phyloP scores from a whole-genome alignment of 1,284 basidiomycete species.

The Amylostereum chailletii region DNA sequence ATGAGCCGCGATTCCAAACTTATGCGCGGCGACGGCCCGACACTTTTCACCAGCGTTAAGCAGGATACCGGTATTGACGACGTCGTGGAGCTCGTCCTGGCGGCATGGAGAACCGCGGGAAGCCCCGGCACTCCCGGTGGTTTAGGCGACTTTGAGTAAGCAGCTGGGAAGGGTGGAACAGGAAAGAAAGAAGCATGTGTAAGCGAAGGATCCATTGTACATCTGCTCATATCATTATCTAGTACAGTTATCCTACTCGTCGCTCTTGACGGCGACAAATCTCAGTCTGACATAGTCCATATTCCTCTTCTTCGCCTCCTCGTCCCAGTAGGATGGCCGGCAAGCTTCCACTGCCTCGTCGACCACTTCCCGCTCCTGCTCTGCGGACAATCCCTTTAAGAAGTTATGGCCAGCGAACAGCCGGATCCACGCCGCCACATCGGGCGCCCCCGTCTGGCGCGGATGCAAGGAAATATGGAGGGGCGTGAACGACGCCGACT shows the following conservation, averaged over 20 bases:
- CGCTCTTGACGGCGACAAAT: conserved; percentile 28
- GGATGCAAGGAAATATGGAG: conserved; percentile 53
- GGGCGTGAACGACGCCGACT: conserved; percentile 45
- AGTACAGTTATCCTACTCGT: neutral
- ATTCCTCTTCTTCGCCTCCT: conserved; percentile 47
- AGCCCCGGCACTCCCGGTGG: conserved; percentile 52
- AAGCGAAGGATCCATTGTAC: too few species aligned
- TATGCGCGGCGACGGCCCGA: conserved; percentile 94
- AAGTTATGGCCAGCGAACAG: conserved; percentile 57
- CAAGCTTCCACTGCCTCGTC: conserved; percentile 56
- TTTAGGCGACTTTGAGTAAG: conserved; percentile 26
- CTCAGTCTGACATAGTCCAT: conserved; percentile 69
- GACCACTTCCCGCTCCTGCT: conserved; percentile 52
- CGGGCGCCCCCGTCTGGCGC: conserved; percentile 57
- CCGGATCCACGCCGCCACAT: conserved; percentile 61
- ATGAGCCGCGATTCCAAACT: conserved; percentile 91
- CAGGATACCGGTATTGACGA: conserved; percentile 77
- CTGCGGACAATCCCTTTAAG: conserved; percentile 40
- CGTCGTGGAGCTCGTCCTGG: conserved; percentile 75
- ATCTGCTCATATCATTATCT: too few species aligned
- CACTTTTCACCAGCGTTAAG: conserved; percentile 85
- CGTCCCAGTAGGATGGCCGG: conserved; percentile 50
- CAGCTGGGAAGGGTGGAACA: too few species aligned
- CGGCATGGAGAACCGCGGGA: conserved; percentile 78
- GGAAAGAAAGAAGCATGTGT: too few species aligned